Conservation (phyloP, 2,329 filamentous ascomycete species). For the Aspergillus sp. region DNA sequence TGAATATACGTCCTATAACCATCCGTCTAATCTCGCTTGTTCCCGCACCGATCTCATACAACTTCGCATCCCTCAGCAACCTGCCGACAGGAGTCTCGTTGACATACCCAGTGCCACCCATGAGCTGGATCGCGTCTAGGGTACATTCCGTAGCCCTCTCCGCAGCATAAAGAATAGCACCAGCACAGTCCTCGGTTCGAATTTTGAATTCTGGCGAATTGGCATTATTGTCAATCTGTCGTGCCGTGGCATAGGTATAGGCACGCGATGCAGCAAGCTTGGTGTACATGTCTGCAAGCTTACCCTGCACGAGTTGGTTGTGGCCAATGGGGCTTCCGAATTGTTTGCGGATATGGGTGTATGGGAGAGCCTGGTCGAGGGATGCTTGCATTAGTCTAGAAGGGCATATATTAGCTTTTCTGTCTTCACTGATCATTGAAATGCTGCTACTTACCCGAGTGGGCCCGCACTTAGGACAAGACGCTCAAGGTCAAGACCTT, state of each 20-base stretch:
- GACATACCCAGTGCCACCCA: slow-evolving; percentile 92
- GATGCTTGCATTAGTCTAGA: slow-evolving; percentile 76
- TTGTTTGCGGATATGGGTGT: slow-evolving; percentile 80
- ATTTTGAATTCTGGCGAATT: slow-evolving; percentile 40
- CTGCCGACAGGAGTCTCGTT: slow-evolving; percentile 90
- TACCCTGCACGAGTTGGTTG: slow-evolving; percentile 88
- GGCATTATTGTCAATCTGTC: slow-evolving; percentile 66
- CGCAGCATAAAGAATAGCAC: slow-evolving; percentile 85
- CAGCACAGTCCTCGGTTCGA: slow-evolving; percentile 85
- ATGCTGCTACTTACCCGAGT: slow-evolving; percentile 49
- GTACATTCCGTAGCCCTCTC: slow-evolving; percentile 77
- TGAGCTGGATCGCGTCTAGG: slow-evolving; percentile 80
- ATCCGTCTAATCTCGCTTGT: slow-evolving; percentile 90
- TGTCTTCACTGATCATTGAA: not conserved
- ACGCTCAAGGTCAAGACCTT: slow-evolving; percentile 87
- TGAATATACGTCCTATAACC: slow-evolving; percentile 88
- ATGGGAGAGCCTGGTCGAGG: slow-evolving; percentile 78
- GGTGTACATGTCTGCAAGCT: slow-evolving; percentile 95
- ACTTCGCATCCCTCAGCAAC: slow-evolving; percentile 65
- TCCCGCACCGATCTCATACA: slow-evolving; percentile 96
- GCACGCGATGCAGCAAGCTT: slow-evolving; percentile 75
- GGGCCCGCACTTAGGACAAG: slow-evolving; percentile 87
- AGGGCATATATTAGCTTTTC: slow-evolving; percentile 6
- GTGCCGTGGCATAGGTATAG: slow-evolving; percentile 80
- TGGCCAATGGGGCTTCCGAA: slow-evolving; percentile 80